Percentiles rank a stretch among this genome's conserved stretches.
Evolutionary conservation across 169 alveolate species (phyloP).

Genomic region (Plasmodium yoelii): DNA sequence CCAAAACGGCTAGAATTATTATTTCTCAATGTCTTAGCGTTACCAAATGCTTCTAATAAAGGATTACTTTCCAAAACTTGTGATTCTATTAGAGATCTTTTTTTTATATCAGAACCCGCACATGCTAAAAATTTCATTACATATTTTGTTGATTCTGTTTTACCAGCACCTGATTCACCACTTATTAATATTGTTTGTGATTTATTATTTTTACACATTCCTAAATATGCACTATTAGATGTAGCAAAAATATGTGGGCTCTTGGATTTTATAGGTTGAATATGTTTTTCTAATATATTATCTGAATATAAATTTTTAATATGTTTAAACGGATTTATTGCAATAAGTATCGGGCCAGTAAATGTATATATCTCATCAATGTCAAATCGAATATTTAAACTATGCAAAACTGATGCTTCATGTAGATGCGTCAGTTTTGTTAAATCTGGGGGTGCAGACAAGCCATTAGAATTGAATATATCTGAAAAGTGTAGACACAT

Average conservation of each 20-base stretch:
- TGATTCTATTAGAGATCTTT: slow-evolving; percentile 85
- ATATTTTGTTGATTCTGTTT: slow-evolving; percentile 98
- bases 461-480: slow-evolving; percentile 45
- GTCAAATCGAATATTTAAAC: slow-evolving; percentile 92
- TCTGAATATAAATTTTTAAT: slow-evolving; percentile 83
- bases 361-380: slow-evolving; percentile 95
- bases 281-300: slow-evolving; percentile 73
- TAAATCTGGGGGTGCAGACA: slow-evolving; percentile 88
- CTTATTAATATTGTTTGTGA: slow-evolving; percentile 96
- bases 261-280: slow-evolving; percentile 76
- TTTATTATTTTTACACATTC: slow-evolving; percentile 90
- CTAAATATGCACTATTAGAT: slow-evolving; percentile 95
- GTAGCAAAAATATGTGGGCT: slow-evolving; percentile 96
- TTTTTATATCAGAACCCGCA: slow-evolving; percentile 87
- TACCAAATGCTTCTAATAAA: slow-evolving; percentile 98
- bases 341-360: slow-evolving; percentile 97
- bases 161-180: slow-evolving; percentile 99
- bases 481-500: slow-evolving; percentile 19
- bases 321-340: slow-evolving; percentile 96
- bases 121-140: slow-evolving; percentile 95
- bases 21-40: slow-evolving; percentile 97
- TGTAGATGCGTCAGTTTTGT: slow-evolving; percentile 91
- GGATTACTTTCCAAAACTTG: slow-evolving; percentile 98
- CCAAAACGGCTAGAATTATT: slow-evolving; percentile 98
- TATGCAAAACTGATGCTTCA: slow-evolving; percentile 95